Evolutionary conservation across 1,139 yeast genomes (phyloP), one percentile per base, ranked within the genome.

Genomic region (Debaryomycetaceae sp.): DNA sequence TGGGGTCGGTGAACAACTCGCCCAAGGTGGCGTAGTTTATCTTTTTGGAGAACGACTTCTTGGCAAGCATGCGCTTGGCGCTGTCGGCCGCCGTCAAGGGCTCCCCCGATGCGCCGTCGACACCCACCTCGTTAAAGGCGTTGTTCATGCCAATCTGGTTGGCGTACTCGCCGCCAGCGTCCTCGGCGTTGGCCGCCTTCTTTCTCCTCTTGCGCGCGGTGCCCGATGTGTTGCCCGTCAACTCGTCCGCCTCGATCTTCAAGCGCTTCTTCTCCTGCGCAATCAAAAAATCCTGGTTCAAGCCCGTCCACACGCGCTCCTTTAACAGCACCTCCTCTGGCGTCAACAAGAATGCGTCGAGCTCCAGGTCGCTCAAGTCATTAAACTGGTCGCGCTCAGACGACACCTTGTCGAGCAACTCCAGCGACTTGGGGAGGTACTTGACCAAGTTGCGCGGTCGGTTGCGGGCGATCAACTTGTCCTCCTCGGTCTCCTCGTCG

Each of bases 261-360:
- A 89, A 67, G 40, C 91, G 65, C 52, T 86, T 88, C 44, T 76
- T 76, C 46, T 91, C 97, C 56, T 86, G 95, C 31, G 82, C 93
- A 16, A 86, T 57, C 36, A 91, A 62, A 48, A 78, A 93, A 20
- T 89, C 97, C 37, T 83, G 84, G 55, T 91, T 86, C 33, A 85
- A 66, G 1, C 93, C 88, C 35, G 83, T 76, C 97, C 98, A 91
- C 4, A 88, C 75, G 38, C 81, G 68, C 42, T 84, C 88, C 55
- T 85, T 89, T 46, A 78, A 49, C 34, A 64, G 44, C 9, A 77
- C 70, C 42, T 91, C 96, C 28, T 77, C 83, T 30, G 73, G 78
- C 3, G 75, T 70, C 34, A 91, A 61, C 29, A 84, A 50, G 26
- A 78, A 65, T 1, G 61, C 57, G 3, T 75, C 76, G 8, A 84